phyloP scores from a whole-genome alignment of 2,329 filamentous ascomycete genomes.

The Leptographium galeiforme region DNA sequence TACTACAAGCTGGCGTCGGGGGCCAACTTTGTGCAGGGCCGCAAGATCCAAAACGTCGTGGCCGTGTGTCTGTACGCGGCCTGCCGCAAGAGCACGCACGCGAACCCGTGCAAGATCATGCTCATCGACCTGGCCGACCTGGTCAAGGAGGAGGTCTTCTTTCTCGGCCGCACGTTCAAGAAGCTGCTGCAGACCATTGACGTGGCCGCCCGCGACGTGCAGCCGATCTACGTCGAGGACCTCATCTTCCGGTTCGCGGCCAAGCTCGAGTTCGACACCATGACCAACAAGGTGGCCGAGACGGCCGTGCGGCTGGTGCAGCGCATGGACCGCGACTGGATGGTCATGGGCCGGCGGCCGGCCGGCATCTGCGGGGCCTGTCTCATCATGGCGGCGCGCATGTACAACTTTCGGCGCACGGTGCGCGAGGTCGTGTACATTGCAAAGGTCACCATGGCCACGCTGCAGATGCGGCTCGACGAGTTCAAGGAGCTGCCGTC shows the following conservation, averaged over 20 bases:
- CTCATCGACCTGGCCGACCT: slow-evolving; percentile 91
- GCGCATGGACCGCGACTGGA: slow-evolving; percentile 95
- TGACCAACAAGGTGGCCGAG: slow-evolving; percentile 71
- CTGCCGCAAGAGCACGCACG: slow-evolving; percentile 52
- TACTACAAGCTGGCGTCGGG: slow-evolving; percentile 65
- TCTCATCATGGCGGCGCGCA: slow-evolving; percentile 84
- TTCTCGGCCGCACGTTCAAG: slow-evolving; percentile 82
- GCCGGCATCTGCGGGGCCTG: slow-evolving; percentile 91
- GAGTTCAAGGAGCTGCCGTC: slow-evolving; percentile 85
- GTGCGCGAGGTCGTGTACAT: slow-evolving; percentile 95
- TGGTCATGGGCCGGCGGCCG: slow-evolving; percentile 84
- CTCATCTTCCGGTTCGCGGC: slow-evolving; percentile 83
- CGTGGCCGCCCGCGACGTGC: slow-evolving; percentile 34
- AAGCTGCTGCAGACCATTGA: slow-evolving; percentile 59
- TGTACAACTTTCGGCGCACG: slow-evolving; percentile 94
- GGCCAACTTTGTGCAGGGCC: slow-evolving; percentile 72
- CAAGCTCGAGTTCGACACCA: slow-evolving; percentile 78
- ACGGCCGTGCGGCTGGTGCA: slow-evolving; percentile 79
- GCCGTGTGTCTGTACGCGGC: slow-evolving; percentile 87
- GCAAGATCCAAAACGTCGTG: slow-evolving; percentile 70
- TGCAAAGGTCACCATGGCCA: slow-evolving; percentile 89
- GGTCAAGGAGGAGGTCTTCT: slow-evolving; percentile 74
- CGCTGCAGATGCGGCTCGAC: slow-evolving; percentile 78
- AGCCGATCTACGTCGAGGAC: slow-evolving; percentile 72
- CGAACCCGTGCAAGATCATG: slow-evolving; percentile 66